phyloP scores from a whole-genome alignment of 2,329 filamentous ascomycete genomes.

The Ophiostoma himal-ulmi region DNA sequence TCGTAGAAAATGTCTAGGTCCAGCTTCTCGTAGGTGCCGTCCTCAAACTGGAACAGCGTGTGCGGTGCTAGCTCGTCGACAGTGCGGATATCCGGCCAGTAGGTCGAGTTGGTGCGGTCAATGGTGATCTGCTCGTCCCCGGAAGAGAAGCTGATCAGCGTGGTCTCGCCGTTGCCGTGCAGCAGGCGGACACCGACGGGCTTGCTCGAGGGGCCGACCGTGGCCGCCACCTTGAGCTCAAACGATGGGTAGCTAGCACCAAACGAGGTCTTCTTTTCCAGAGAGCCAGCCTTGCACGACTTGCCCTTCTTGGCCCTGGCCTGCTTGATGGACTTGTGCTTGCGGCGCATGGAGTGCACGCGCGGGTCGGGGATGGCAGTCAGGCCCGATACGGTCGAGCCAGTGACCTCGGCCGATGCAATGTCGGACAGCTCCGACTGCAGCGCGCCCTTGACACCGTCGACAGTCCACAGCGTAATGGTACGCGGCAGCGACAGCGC shows the following conservation, averaged over 20 bases:
- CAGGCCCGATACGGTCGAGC: conserved; percentile 24
- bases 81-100: conserved; percentile 35
- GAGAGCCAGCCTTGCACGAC: not conserved
- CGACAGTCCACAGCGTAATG: conserved; percentile 37
- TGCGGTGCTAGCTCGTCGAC: conserved; percentile 37
- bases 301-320: not conserved
- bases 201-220: not conserved
- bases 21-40: conserved; percentile 33
- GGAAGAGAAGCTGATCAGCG: conserved; percentile 37
- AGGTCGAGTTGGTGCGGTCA: conserved; percentile 34
- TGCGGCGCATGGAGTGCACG: conserved; percentile 3
- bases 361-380: conserved; percentile 4
- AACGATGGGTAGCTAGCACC: not conserved
- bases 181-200: conserved; percentile 11
- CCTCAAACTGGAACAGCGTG: conserved; percentile 40
- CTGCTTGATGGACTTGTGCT: not conserved
- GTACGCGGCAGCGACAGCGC: conserved; percentile 43
- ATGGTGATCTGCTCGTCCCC: conserved; percentile 38
- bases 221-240: conserved; percentile 1
- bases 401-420: conserved; percentile 35
- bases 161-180: conserved; percentile 26
- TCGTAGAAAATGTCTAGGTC: conserved; percentile 40
- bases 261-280: not conserved
- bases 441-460: conserved; percentile 36
- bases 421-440: conserved; percentile 36